Conservation (phyloP, 225 moss, liverwort and hornwort species). For the Ulota crispa region DNA sequence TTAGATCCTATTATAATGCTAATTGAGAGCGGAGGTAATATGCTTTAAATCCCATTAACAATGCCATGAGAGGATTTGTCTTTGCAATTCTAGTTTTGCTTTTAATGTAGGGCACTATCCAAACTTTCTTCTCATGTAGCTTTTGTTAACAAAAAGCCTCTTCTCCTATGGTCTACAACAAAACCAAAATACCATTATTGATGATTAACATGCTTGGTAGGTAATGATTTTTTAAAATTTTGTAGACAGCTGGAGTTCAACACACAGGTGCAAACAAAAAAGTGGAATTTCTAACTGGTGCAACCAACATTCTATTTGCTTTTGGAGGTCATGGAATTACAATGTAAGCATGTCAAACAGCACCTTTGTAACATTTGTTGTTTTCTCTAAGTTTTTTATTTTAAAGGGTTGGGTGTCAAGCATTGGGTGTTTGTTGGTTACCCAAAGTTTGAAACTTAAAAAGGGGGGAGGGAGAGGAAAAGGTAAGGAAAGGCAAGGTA, state of each 20-base stretch:
- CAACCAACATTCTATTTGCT: conserved; percentile 70
- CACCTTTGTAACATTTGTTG: background rate
- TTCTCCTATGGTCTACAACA: too few species aligned
- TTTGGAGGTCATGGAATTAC: conserved; percentile 69
- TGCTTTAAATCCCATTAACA: background rate
- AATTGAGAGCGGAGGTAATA: too few species aligned
- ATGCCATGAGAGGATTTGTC: too few species aligned
- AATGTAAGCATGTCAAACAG: conserved; percentile 31
- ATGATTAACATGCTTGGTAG: background rate
- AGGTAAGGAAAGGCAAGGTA: too few species aligned
- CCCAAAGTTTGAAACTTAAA: too few species aligned
- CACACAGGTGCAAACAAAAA: conserved; percentile 43
- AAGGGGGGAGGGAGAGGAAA: too few species aligned
- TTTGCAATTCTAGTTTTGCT: too few species aligned
- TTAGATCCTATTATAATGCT: background rate
- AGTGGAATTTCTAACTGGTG: conserved; percentile 68
- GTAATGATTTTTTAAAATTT: background rate
- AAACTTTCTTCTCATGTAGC: too few species aligned
- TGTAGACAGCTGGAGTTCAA: conserved; percentile 44
- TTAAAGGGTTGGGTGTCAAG: too few species aligned
- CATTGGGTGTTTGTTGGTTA: too few species aligned
- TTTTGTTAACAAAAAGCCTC: too few species aligned
- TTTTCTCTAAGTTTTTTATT: background rate
- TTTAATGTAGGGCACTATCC: too few species aligned
- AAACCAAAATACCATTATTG: background rate